Conservation (phyloP, 2,329 filamentous ascomycete species). For the Fusarium illudens region DNA sequence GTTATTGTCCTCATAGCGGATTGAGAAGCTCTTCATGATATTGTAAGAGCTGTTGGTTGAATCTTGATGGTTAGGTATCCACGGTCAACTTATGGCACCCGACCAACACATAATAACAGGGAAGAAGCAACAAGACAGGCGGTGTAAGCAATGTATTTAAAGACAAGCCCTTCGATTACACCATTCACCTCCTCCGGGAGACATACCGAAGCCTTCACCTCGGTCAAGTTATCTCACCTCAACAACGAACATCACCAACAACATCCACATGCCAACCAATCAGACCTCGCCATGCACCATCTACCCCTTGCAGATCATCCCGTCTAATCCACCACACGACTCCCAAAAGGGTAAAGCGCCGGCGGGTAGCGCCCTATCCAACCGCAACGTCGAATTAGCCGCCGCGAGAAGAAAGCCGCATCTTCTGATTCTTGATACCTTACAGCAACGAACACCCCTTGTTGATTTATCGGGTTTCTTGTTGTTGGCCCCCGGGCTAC, state of each 20-base stretch:
- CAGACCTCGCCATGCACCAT: neutral
- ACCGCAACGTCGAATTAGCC: conserved; percentile 15
- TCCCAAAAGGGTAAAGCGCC: conserved; percentile 6
- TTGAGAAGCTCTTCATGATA: neutral
- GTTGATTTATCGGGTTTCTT: neutral
- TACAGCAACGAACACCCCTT: neutral
- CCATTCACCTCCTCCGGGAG: neutral
- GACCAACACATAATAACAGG: neutral
- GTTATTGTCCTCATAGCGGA: too few relatives aligned
- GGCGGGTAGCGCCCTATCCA: conserved; percentile 20
- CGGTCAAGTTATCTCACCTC: neutral
- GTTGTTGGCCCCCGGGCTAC: neutral
- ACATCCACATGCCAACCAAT: conserved; percentile 13
- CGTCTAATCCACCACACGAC: conserved; percentile 6
- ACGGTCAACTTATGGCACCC: neutral
- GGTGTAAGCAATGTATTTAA: neutral
- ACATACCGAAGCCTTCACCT: neutral
- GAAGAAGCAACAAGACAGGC: neutral
- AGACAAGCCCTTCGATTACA: neutral
- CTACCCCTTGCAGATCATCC: conserved; percentile 20
- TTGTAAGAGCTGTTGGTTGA: neutral
- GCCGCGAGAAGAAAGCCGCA: neutral
- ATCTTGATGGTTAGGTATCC: neutral
- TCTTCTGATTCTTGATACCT: too few relatives aligned
- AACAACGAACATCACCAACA: conserved; percentile 7